A percentile compares a stretch with the other conserved stretches of the same genome.
phyloP scores from a whole-genome alignment of 2,329 filamentous ascomycete genomes.

The Monosporascus sp. region DNA sequence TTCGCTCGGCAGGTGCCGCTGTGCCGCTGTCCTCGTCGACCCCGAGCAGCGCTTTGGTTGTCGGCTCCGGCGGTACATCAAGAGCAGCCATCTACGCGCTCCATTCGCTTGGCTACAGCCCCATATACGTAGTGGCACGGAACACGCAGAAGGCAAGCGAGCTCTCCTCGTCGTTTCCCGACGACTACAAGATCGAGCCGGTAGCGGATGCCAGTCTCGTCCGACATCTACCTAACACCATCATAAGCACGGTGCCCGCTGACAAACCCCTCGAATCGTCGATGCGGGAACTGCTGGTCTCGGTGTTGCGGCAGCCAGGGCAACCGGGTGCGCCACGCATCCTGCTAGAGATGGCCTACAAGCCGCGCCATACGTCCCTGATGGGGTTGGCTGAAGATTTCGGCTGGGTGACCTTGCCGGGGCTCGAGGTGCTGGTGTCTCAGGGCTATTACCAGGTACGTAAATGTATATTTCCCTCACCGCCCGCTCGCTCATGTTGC shows the following conservation, averaged over 20 bases:
- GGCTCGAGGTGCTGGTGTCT: constrained; percentile 81
- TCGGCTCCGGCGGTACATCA: constrained; percentile 88
- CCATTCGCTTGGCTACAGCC: constrained; percentile 73
- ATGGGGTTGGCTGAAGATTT: constrained; percentile 77
- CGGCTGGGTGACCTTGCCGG: constrained; percentile 79
- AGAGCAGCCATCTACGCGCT: constrained; percentile 88
- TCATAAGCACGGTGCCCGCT: constrained; percentile 87
- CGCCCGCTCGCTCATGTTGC: constrained; percentile 5
- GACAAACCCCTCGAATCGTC: constrained; percentile 73
- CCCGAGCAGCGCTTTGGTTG: constrained; percentile 63
- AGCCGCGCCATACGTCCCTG: constrained; percentile 73
- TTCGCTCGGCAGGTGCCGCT: constrained; percentile 65
- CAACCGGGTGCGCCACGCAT: constrained; percentile 43
- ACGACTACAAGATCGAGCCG: constrained; percentile 62
- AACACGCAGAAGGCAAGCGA: constrained; percentile 61
- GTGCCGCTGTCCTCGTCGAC: constrained; percentile 30
- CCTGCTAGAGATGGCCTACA: constrained; percentile 94
- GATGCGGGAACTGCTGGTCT: constrained; percentile 60
- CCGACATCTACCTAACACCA: constrained; percentile 56
- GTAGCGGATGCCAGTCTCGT: constrained; percentile 44
- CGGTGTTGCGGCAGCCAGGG: constrained; percentile 41
- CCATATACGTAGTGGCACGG: constrained; percentile 83
- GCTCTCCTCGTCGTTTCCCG: constrained; percentile 68
- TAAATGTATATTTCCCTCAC: constrained; percentile 7
- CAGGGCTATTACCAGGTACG: constrained; percentile 85